Base-by-base conservation (phyloP, 225 moss, liverwort and hornwort genomes). In the Pleurozium schreberi region DNA sequence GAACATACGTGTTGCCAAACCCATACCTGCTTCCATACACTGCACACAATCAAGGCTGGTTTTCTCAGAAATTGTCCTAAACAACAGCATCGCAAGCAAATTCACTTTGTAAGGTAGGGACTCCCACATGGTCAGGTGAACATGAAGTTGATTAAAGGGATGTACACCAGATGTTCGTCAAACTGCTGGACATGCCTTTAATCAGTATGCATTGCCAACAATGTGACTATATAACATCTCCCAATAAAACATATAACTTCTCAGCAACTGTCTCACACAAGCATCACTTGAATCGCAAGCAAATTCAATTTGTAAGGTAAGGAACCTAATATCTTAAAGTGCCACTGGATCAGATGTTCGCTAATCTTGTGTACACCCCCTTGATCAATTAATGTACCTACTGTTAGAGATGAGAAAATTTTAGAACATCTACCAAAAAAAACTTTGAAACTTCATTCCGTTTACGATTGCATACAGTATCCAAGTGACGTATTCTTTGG, bases 1-100 rank as follows among this genome's bases (percentile, higher is more conserved):
- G 97, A 68, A 98, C 87, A 59, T 93, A 95, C 58, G 95, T 94
- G 88, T 89, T 97, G 82, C 98, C 96, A 59, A 93, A 91, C 27
- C 94, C 94, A 58, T 94, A 93, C 86, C 93, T 93, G 84, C 92
- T 94, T 90, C 93, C 92, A 64, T 14, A 94, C 23, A 55, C 94
- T 94, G 92, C 93, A 88, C 82, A 83, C 79, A 73, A 80, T 50
- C 84, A 53, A 81, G 27, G 18, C 61, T 75, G 84, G 20, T 62
- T 62, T 67, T 86, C 52, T 88, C 88, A 90, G 40, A 84, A 83
- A 91, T 13, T 73, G 81, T 15, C 61, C 65, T 33, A 69, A 60
- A n/a, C 67, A 75, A 55, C 73, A 85, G 45, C 66, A 75, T 66
- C 30, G 34, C 83, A 76, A 85, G 49, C 22, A 61, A 76, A 52